Evolutionary conservation across 176 grass and related monocot species (phyloP), one percentile per base, ranked within the genome.

Genomic region (Elymus sibiricus): DNA sequence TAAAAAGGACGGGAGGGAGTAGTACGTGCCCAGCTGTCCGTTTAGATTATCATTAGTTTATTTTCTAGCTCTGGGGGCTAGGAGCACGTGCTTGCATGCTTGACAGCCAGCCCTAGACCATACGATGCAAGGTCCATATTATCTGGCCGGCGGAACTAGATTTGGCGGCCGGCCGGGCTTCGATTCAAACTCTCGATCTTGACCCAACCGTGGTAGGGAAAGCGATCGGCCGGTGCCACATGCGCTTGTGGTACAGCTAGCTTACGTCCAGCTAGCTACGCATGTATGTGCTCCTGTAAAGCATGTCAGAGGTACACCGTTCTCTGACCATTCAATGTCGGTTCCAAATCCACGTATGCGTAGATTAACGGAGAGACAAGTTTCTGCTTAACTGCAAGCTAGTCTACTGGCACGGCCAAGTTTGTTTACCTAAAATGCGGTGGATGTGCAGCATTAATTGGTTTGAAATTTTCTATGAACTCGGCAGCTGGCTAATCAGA

Each of bases 101-200:
- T 44, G 42, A 14, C 9, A 28, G 40, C 70, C 70, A 74, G 40
- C 70, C 24, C 24, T 26, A 46, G 70, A 53, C 9, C 73, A 22
- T 26, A 53, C 26, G 5, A 22, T 49, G 46, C 51, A 76, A 27
- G 74, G 74, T 76, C 16, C 46, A 74, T 28, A 25, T 74, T 74
- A 49, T 75, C 72, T 75, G 43, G 72, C 72, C 64, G 71, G 71
- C 27, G 70, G 39, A 44, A 15, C 39, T 73, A 40, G 71, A 75
- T 75, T 75, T 75, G 42, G 72, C 72, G 71, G 42, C 40, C 67
- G 10, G 31, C 15, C 64, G 7, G 69, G 2, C 22, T 24, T 4
- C 6, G 72, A 75, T 61, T 61, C 59, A 61, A 26, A 61, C 53
- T 9, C n/a, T 61, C 59, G n/a, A 61, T 75, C 72, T 75, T 75